A percentile compares a stretch with the other conserved stretches of the same genome.
Conservation (phyloP, 2,329 filamentous ascomycete species). For the Trichoderma atroviride region DNA sequence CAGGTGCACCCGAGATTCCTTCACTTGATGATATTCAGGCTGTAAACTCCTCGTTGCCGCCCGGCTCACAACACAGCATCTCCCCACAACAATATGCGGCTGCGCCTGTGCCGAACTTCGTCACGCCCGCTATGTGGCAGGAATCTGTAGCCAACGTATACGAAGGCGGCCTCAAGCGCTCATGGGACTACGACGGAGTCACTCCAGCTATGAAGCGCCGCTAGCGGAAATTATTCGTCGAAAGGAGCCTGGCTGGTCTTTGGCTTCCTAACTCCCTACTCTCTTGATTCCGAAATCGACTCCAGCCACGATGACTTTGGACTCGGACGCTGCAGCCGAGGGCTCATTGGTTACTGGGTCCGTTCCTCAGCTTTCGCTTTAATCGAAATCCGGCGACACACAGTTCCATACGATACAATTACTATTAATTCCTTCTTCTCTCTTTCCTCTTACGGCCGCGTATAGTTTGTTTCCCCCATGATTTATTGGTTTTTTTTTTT, state of each 20-base stretch:
- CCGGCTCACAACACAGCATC: constrained; percentile 48
- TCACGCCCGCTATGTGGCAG: constrained; percentile 74
- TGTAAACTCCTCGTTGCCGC: constrained; percentile 48
- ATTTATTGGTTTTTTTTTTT: background rate
- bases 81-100: constrained; percentile 56
- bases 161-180: constrained; percentile 64
- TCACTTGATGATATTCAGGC: constrained; percentile 57
- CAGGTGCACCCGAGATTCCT: constrained; percentile 58
- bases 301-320: background rate
- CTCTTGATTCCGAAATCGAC: background rate
- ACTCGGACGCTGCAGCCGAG: background rate
- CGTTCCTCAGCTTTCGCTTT: background rate
- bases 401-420: background rate
- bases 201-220: constrained; percentile 40
- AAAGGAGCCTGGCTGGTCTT: background rate
- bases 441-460: background rate
- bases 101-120: constrained; percentile 59
- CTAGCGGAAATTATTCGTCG: constrained; percentile 13
- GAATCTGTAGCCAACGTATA: constrained; percentile 71
- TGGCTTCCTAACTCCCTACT: background rate
- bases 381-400: background rate
- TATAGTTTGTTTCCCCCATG: background rate
- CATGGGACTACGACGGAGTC: constrained; percentile 58
- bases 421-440: background rate
- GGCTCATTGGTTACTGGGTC: background rate